Base-by-base conservation (phyloP, 164 flowering plant genomes). In the Macadamia tetraphylla region DNA sequence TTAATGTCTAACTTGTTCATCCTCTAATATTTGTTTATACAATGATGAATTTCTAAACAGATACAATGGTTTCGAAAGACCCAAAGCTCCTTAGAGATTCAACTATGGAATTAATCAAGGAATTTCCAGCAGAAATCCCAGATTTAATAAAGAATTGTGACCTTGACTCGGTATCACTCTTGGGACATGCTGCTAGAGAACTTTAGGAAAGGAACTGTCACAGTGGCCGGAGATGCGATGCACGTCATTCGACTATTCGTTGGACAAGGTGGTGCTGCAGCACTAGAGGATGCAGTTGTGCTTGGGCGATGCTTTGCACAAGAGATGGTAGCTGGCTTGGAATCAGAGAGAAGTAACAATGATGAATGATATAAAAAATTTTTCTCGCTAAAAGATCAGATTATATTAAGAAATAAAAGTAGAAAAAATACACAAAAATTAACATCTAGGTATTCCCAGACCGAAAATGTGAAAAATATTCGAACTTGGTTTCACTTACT, bases 221-320 rank as follows among this genome's bases (percentile, higher is more conserved):
- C 71, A 13, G 73, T 78, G 11, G 79, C 81, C 5, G 81, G 84
- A 29, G 84, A 81, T 67, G 78, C 84, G 53, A 75, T 78, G 84
- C 81, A 81, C 68, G 76, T 69, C 0, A 78, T 78, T 80, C 81
- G 81, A 8, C 84, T 81, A 6, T 81, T 71, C 57, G 65, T 78
- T 1, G 79, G 77, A 23, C 83, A 80, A 57, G 83, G 83, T 46
- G 79, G 81, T 1, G 60, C 81, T 1, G 67, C 78, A 9, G 81
- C 59, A 10, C 60, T 81, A 30, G 84, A 81, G 74, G 84, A 81
- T 66, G 84, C 81, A 6, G 67, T 81, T 12, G 84, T 81, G 30
- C 80, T 81, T 13, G 81, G 63, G 6, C 67, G 81, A 70, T 73
- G 75, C 60, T 62, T 81, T 66, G 75, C 70, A 1, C 42, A 62